Base-by-base conservation (phyloP, 345 rosid genomes). In the Viola odorata region DNA sequence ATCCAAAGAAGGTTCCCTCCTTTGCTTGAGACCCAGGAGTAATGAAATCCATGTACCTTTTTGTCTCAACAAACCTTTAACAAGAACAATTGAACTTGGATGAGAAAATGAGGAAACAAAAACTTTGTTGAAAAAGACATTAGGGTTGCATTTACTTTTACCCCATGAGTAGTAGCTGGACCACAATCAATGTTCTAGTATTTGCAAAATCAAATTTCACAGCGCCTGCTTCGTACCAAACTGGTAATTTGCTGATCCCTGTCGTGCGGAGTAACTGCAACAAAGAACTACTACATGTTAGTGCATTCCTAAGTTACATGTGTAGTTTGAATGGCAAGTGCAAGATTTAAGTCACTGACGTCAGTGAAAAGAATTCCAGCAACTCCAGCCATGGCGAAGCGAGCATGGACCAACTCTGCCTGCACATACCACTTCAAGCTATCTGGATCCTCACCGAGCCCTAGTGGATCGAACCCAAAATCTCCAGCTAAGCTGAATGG, bases 381-480 rank as follows among this genome's bases (percentile, higher is more conserved):
- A 68, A 86, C 87, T 53, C 97, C 98, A 7, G 82, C 83, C 98
- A 84, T 89, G 3, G 98, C 96, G 68, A 92, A 92, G 69, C 98
- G 96, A 57, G 90, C 62, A 65, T 86, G 99, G 53, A 89, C 95
- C 67, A 89, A 74, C 77, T 92, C 96, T 40, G 99, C 99, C 78
- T 92, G 96, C 63, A 89, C 99, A 50, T 84, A 92, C 98, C 96
- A 92, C 66, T 77, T 89, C 79, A 89, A 85, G 86, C 91, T 89
- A 40, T 80, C 80, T 0, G 90, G 95, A 63, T 89, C 87, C 65
- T 89, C 96, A 57, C 98, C 98, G 50, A 92, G 82, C 51, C 97
- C 96, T 4, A 92, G 89, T 4, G 97, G 99, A 74, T 89, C 95
- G 63, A 89, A 89, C 65, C 95, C 99, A 69, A 69, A 92, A 73